Evolutionary conservation across 2,329 filamentous ascomycete species (phyloP), one percentile per base, ranked within the genome.

Genomic region (Chrysosporium queenslandicum): DNA sequence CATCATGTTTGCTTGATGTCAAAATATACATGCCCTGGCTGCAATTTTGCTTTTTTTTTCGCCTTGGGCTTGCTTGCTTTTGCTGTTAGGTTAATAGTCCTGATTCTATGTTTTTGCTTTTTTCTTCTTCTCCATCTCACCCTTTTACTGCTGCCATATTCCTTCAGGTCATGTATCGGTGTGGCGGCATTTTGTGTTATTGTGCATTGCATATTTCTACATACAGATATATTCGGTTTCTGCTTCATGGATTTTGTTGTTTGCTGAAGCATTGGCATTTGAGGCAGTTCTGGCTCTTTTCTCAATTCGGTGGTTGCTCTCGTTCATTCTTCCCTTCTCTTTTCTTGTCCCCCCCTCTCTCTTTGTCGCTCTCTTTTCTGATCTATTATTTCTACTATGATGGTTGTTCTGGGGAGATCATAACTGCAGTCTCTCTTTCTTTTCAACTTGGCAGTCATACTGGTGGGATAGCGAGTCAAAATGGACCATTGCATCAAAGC

Each of bases 251-350:
- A 2, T 16, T 27, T 12, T 43, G 3, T 16, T 23, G 27, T 14
- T 20, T 41, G n/a, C 34, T 42, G 23, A n/a, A 32, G 27, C 47
- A 42, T 50, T 18, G 25, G 47, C 47, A 50, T 50, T 32, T 42
- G 27, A 30, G 47, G 25, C 34, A 21, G 36, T 42, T 50, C 30
- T 32, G 32, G 34, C 9, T 30, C 7, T 25, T n/a, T n/a, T 36
- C 11, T 20, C 9, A 23, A 7, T 9, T 21, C 4, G 9, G 12
- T 16, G 2, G 20, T 14, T 43, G 7, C 29, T 16, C 11, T 29
- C 8, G 3, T 9, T 16, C n/a, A n/a, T n/a, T n/a, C n/a, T 43
- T 43, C 16, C 23, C 3, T 43, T 43, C 29, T 43, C 14, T n/a
- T 27, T 27, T 25, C 12, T 7, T 41, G 23, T 41, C 12, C 39